Conservation (phyloP, 495 filamentous ascomycete species). For the Hyaloscypha finlandica region DNA sequence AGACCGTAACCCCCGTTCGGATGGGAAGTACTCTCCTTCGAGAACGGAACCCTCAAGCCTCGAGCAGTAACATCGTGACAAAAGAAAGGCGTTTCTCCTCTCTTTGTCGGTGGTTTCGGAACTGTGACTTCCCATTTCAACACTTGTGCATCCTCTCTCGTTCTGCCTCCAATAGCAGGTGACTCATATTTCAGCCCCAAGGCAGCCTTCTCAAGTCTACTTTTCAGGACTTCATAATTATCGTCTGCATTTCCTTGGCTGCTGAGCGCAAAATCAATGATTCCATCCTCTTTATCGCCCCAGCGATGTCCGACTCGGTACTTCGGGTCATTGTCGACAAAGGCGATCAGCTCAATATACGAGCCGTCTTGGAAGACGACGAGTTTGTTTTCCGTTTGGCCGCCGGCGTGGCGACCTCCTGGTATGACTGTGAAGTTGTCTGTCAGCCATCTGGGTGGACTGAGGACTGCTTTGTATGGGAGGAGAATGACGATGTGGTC, state of each 20-base stretch:
- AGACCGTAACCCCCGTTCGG: constrained; percentile 48
- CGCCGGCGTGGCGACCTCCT: constrained; percentile 45
- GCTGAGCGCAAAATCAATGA: constrained; percentile 58
- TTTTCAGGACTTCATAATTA: constrained; percentile 32
- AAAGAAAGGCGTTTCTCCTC: constrained; percentile 53
- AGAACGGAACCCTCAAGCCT: constrained; percentile 44
- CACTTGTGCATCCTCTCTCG: constrained; percentile 44
- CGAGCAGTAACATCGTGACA: constrained; percentile 56
- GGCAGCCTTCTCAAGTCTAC: constrained; percentile 32
- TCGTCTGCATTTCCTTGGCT: constrained; percentile 28
- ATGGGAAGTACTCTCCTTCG: constrained; percentile 39
- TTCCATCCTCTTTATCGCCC: constrained; percentile 44
- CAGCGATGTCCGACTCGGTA: constrained; percentile 49
- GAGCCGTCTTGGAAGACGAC: constrained; percentile 56
- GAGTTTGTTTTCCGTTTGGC: constrained; percentile 51
- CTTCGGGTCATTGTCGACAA: constrained; percentile 48
- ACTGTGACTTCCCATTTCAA: constrained; percentile 55
- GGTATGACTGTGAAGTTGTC: constrained; percentile 54
- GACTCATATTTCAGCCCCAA: constrained; percentile 38
- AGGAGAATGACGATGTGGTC: constrained; percentile 5
- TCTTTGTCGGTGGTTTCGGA: constrained; percentile 36
- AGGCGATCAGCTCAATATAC: constrained; percentile 63
- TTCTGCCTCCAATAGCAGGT: constrained; percentile 45
- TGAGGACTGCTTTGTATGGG: constrained; percentile 1
- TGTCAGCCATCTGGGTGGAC: constrained; percentile 48